Evolutionary conservation across 169 alveolate species (phyloP), one percentile per base, ranked within the genome.

Genomic region (Plasmodium vinckei): DNA sequence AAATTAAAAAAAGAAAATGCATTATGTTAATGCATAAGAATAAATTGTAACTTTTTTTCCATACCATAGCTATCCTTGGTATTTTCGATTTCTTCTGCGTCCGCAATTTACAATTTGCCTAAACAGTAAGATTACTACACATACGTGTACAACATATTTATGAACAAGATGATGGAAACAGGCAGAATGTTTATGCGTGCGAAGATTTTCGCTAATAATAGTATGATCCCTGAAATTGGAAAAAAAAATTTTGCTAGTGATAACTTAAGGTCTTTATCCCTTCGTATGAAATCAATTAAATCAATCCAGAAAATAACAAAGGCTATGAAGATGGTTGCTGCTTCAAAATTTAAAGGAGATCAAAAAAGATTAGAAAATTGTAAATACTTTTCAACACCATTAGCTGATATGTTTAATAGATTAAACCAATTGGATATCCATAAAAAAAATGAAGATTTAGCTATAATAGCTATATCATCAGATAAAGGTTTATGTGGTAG

Each of bases 241-340:
- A 72, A 73, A 27, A 92, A 94, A 25, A 47, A 42, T 54, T 93
- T 93, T 77, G 94, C 94, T 17, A 93, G 96, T 60, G 96, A 94
- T 46, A 94, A 92, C 57, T 89, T 93, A 53, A 94, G 95, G 91
- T 94, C 95, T 27, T 94, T 95, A 49, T 93, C 96, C 64, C 94
- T 92, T 21, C 96, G 99, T 73, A 96, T 97, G 96, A 96, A 96
- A 93, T 96, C 99, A 2, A 98, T 97, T 70, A 95, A 93, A 68
- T 95, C 98, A 17, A 97, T 97, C 87, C 98, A 96, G 88, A 97
- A 97, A 97, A 93, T 93, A 46, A 93, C 95, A 23, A 96, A 96
- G 89, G 98, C 99, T 87, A 97, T 96, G 98, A 96, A 97, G 95
- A 97, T 97, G 99, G 98, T 97, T 91, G 99, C 99, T 21, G 98